A percentile compares a stretch with the other conserved stretches of the same genome.
These are phyloP conservation scores for Cucurbita moschata DNA, from an alignment of 306 rosid species.

Conservation along the genomic window DNA sequence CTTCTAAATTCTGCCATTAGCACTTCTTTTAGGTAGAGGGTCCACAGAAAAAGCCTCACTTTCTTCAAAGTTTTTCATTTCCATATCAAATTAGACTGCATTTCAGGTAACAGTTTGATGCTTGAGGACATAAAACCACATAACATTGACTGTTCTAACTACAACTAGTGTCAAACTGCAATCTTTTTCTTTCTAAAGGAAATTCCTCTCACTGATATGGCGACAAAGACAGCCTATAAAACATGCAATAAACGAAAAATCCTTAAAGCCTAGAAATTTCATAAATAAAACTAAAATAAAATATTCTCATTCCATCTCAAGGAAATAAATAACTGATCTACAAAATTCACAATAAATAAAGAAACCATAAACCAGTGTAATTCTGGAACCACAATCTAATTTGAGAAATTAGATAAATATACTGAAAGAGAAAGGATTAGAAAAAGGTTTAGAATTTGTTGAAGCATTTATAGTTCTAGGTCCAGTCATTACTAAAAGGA, in stretches of 20 bases:
- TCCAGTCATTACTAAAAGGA: too few species aligned
- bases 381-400: background rate
- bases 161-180: too few species aligned
- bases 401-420: background rate
- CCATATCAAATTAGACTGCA: too few species aligned
- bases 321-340: background rate
- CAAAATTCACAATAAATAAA: background rate
- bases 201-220: too few species aligned
- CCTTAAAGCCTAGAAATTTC: background rate
- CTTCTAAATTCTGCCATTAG: background rate
- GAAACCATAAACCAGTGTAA: background rate
- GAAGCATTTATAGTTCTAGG: too few species aligned
- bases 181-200: too few species aligned
- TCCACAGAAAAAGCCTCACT: background rate
- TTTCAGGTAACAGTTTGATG: too few species aligned
- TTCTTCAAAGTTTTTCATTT: too few species aligned
- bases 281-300: background rate
- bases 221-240: background rate
- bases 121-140: too few species aligned
- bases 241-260: background rate
- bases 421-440: too few species aligned
- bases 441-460: too few species aligned
- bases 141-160: too few species aligned
- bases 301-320: background rate
- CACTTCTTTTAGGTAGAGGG: background rate